These are phyloP conservation scores for Candida nitratophila DNA, from an alignment of 805 yeast species.

Conservation along the genomic window DNA sequence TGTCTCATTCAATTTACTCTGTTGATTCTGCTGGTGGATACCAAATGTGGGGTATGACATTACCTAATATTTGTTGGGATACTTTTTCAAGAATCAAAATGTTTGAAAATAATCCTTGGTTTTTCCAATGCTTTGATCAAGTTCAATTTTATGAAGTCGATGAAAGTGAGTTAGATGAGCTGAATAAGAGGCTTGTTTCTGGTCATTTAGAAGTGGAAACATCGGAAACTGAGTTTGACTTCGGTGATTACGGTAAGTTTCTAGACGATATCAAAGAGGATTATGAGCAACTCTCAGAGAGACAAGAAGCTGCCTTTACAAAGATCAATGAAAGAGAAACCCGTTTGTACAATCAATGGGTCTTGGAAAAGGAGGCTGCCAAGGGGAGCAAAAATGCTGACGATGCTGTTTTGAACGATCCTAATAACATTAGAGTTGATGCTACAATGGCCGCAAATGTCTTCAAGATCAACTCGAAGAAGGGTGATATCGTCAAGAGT, in stretches of 20 bases:
- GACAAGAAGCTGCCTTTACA: slow-evolving; percentile 72
- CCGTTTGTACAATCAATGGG: slow-evolving; percentile 71
- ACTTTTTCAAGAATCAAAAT: slow-evolving; percentile 41
- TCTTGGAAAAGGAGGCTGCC: slow-evolving; percentile 44
- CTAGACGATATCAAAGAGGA: slow-evolving; percentile 63
- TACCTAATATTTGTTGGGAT: slow-evolving; percentile 79
- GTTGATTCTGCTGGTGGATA: slow-evolving; percentile 99
- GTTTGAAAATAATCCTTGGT: slow-evolving; percentile 66
- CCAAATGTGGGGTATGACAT: slow-evolving; percentile 92
- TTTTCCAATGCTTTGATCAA: slow-evolving; percentile 87
- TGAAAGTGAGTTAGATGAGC: slow-evolving; percentile 71
- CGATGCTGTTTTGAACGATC: slow-evolving; percentile 15
- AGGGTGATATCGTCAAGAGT: slow-evolving; percentile 65
- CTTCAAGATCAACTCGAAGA: slow-evolving; percentile 70
- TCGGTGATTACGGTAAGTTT: slow-evolving; percentile 72
- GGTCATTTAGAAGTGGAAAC: slow-evolving; percentile 76
- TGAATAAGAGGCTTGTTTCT: slow-evolving; percentile 65
- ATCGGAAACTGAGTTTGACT: slow-evolving; percentile 77
- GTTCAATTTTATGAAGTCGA: slow-evolving; percentile 89
- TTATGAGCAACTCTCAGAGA: slow-evolving; percentile 57
- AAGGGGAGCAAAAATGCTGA: slow-evolving; percentile 42
- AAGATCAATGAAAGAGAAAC: slow-evolving; percentile 82
- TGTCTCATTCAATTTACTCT: slow-evolving; percentile 97
- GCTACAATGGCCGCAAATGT: slow-evolving; percentile 24
- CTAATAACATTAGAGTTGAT: slow-evolving; percentile 15